A percentile compares a stretch with the other conserved stretches of the same genome.
Conservation (phyloP, 495 filamentous ascomycete species). For the Podospora tetraspora region DNA sequence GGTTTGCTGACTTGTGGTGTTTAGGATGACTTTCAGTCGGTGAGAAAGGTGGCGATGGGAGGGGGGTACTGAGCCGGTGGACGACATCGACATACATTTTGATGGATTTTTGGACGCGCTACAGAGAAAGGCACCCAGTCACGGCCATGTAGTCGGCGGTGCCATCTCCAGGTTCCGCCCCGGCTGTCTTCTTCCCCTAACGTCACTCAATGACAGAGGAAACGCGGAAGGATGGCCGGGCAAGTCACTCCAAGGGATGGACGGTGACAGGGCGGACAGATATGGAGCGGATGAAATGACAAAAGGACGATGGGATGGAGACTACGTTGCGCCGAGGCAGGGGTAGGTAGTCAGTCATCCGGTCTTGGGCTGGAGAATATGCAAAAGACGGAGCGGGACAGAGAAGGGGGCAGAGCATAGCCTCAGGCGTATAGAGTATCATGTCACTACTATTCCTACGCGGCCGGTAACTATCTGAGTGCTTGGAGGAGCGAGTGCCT, state of each 20-base stretch:
- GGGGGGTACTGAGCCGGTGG: not conserved
- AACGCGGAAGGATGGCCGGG: not conserved
- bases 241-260: not conserved
- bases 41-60: constrained; percentile 19
- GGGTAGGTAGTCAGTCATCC: too few species aligned
- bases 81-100: not conserved
- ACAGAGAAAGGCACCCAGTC: not conserved
- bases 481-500: not conserved
- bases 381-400: not conserved
- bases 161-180: not conserved
- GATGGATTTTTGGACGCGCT: not conserved
- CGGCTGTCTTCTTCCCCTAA: not conserved
- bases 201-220: not conserved
- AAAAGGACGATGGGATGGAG: not conserved
- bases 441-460: not conserved
- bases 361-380: too few species aligned
- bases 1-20: not conserved
- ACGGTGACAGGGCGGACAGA: not conserved
- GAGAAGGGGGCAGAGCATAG: not conserved
- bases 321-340: not conserved
- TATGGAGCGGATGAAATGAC: not conserved
- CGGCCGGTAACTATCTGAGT: not conserved
- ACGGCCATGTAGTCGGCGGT: too few species aligned
- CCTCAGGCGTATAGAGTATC: not conserved
- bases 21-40: constrained; percentile 17